A percentile compares a stretch with the other conserved stretches of the same genome.
Conservation (phyloP, 306 rosid species). For the Dicorynia guianensis region DNA sequence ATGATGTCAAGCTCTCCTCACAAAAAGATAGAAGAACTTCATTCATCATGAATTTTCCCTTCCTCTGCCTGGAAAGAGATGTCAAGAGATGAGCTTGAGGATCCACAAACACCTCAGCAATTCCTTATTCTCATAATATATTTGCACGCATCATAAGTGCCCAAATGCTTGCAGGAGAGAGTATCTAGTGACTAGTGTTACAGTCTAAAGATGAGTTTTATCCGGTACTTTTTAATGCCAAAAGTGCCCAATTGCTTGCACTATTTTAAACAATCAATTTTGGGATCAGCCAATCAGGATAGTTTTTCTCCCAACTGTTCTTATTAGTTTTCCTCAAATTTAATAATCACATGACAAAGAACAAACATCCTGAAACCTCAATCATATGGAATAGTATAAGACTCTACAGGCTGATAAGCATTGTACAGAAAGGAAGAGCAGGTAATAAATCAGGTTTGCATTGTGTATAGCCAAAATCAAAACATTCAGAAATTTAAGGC, state of each 20-base stretch:
- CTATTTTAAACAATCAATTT: neutral
- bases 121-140: too few species aligned
- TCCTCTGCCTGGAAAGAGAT: too few species aligned
- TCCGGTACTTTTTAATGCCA: too few species aligned
- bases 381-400: conserved; percentile 6
- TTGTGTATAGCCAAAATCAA: neutral
- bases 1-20: neutral
- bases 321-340: conserved; percentile 7
- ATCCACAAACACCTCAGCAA: too few species aligned
- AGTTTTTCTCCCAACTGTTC: conserved; percentile 6
- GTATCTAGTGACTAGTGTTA: too few species aligned
- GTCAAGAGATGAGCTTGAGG: too few species aligned
- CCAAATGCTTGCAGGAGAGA: too few species aligned
- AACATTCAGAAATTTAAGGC: conserved; percentile 25
- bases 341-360: conserved; percentile 30
- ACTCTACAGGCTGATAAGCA: conserved; percentile 26
- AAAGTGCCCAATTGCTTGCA: too few species aligned
- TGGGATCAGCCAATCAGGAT: neutral
- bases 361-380: neutral
- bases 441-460: neutral
- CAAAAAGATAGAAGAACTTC: too few species aligned
- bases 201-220: too few species aligned
- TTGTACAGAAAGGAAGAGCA: neutral
- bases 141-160: too few species aligned
- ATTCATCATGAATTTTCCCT: too few species aligned